Percentiles rank a stretch among this genome's conserved stretches.
Evolutionary conservation across 2,329 filamentous ascomycete species (phyloP).

Genomic region (Kalaharituber pfeilii): DNA sequence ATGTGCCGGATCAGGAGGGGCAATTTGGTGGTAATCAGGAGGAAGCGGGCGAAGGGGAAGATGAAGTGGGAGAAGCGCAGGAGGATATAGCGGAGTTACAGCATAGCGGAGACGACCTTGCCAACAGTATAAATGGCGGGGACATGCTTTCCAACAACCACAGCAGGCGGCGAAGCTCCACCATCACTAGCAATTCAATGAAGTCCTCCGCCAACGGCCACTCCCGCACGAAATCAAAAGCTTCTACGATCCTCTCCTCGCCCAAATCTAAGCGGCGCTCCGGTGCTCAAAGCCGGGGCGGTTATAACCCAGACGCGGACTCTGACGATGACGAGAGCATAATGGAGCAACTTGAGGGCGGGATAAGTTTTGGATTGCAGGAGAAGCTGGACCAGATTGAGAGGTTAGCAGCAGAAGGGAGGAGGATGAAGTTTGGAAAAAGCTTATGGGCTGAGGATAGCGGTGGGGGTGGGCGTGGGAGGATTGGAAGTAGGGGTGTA

Average conservation of each 20-base stretch:
- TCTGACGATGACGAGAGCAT: slow-evolving; percentile 47
- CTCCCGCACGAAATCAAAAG: neutral
- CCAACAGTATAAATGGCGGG: neutral
- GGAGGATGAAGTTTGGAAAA: slow-evolving; percentile 11
- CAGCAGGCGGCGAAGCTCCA: neutral
- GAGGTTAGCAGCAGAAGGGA: slow-evolving; percentile 35
- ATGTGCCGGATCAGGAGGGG: slow-evolving; percentile 15
- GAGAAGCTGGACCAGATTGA: slow-evolving; percentile 57
- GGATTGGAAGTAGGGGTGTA: too few relatives aligned
- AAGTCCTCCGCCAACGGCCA: slow-evolving; percentile 12
- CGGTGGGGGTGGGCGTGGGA: slow-evolving; percentile 3
- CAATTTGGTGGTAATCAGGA: neutral
- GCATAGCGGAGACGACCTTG: neutral
- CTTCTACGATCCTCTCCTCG: neutral
- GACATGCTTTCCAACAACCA: slow-evolving; percentile 6
- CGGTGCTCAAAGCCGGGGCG: neutral
- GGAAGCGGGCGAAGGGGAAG: neutral
- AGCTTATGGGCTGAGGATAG: slow-evolving; percentile 2
- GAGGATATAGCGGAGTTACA: neutral
- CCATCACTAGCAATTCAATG: slow-evolving; percentile 20
- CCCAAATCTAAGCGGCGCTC: neutral
- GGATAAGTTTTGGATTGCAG: slow-evolving; percentile 46
- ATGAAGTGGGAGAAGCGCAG: neutral
- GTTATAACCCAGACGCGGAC: slow-evolving; percentile 23
- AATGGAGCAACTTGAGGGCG: slow-evolving; percentile 26